Percentiles rank a stretch among this genome's conserved stretches.
Evolutionary conservation across 495 filamentous ascomycete genomes (phyloP).

Genomic region (Xylaria flabelliformis): DNA sequence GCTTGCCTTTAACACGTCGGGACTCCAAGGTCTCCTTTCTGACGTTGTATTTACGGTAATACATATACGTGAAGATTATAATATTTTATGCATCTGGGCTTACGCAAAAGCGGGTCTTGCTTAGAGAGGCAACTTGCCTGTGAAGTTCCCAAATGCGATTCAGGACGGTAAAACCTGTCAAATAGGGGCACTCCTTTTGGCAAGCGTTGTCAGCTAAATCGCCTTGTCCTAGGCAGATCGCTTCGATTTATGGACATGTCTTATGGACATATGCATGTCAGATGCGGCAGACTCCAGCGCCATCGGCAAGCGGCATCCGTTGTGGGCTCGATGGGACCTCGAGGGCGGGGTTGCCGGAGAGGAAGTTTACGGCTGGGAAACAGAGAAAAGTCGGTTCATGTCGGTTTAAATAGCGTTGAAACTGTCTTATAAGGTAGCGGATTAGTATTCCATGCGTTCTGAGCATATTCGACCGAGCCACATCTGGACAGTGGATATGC

Average conservation of each 20-base stretch:
- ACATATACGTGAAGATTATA: no score
- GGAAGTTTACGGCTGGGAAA: constrained; percentile 8
- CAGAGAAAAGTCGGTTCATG: not conserved
- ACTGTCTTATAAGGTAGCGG: constrained; percentile 1
- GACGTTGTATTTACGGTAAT: no score
- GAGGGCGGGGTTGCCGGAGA: not conserved
- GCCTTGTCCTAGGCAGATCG: not conserved
- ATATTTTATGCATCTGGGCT: no score
- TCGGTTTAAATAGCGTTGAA: constrained; percentile 6
- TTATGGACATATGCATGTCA: constrained; percentile 20
- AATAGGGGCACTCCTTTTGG: constrained; percentile 17
- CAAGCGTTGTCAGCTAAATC: not conserved
- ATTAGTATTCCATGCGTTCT: not conserved
- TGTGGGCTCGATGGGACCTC: not conserved
- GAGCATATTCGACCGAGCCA: not conserved
- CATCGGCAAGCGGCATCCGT: not conserved
- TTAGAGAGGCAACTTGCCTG: no score
- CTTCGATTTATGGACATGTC: not conserved
- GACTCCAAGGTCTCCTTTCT: no score
- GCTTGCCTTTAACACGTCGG: no score
- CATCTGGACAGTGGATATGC: not conserved
- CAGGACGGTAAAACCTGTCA: no score
- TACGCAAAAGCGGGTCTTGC: no score
- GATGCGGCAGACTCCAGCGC: constrained; percentile 11
- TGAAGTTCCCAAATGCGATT: no score